Base-by-base conservation (phyloP, 2,329 filamentous ascomycete species). In the Fusarium miscanthi region DNA sequence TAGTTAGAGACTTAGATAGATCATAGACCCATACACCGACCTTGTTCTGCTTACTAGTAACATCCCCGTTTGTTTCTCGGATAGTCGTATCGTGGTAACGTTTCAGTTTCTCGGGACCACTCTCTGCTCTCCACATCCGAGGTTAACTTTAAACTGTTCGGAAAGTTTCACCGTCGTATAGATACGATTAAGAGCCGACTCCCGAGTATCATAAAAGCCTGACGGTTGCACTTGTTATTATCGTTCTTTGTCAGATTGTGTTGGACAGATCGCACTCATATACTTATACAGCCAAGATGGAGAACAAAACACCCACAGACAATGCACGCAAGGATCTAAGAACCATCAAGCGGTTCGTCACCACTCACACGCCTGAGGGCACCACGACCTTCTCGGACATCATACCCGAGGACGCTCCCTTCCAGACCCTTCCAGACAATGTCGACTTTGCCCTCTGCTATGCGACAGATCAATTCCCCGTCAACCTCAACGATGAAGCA, bases 381-480 rank as follows among this genome's bases (percentile, higher is more conserved):
- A 21, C 5, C 2, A 37, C 56, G 19, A 25, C 56, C 5, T 59
- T 59, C 19, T 59, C 43, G 10, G 17, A 59, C 3, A 2, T 0
- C 6, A 2, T 59, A 0, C 19, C 56, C 0, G 56, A 59, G 10
- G 56, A 59, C 23, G 56, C 56, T 4, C 43, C 56, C 3, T 59
- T 59, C 25, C 56, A 40, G 25, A 59, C 56, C 7, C 43, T 59
- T 6, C 56, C 56, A 21, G 56, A 59, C 12, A 59, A 59, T 21
- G 56, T 59, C 10, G 56, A 59, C n/a, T 59, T 59, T 25, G 43
- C 56, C 2, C 56, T 59, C 11, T 59, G 56, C 7, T 59, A 59
- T 12, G 56, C 56, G 0, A 59, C 56, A 10, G 9, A 59, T 4
- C 21, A 25, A 23, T 59, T 51, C n/a, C 56, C 56, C 10, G 56